These are phyloP conservation scores for Oryza longistaminata DNA, from an alignment of 176 grass and related monocot genomes.

Conservation along the genomic window DNA sequence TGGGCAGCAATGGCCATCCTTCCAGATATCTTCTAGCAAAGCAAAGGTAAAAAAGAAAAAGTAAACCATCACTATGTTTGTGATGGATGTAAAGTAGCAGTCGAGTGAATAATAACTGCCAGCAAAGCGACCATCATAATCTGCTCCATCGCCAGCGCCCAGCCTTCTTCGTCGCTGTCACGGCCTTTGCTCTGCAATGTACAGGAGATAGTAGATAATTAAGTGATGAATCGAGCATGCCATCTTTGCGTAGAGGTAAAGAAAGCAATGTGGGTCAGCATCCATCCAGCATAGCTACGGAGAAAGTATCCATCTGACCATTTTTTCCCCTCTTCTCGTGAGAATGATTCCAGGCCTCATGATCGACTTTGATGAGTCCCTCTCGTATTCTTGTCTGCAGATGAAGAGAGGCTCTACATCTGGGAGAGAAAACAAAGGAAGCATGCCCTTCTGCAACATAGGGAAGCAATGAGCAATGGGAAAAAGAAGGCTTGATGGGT, in stretches of 20 bases:
- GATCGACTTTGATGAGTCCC: background rate
- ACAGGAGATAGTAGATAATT: background rate
- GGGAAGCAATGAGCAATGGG: background rate
- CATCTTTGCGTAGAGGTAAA: conserved; percentile 43
- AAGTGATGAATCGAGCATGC: conserved; percentile 16
- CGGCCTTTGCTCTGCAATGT: conserved; percentile 19
- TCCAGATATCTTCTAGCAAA: conserved; percentile 12
- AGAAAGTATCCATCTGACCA: conserved; percentile 14
- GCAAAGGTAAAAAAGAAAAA: background rate
- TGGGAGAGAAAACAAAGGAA: background rate
- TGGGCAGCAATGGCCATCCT: background rate
- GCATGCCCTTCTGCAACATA: background rate
- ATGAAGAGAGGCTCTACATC: background rate
- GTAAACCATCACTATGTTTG: background rate
- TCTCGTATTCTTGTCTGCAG: background rate
- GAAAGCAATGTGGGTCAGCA: conserved; percentile 1
- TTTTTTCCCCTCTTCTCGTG: background rate
- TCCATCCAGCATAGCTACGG: background rate
- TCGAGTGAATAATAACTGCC: background rate
- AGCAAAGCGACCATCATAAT: conserved; percentile 31
- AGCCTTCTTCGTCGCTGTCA: conserved; percentile 5
- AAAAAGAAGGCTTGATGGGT: conserved; percentile 5
- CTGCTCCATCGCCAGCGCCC: conserved; percentile 18
- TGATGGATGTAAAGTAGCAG: conserved; percentile 23
- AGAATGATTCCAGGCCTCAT: conserved; percentile 33